Base-by-base conservation (phyloP, 2,329 filamentous ascomycete genomes). In the Colletotrichum camelliae region DNA sequence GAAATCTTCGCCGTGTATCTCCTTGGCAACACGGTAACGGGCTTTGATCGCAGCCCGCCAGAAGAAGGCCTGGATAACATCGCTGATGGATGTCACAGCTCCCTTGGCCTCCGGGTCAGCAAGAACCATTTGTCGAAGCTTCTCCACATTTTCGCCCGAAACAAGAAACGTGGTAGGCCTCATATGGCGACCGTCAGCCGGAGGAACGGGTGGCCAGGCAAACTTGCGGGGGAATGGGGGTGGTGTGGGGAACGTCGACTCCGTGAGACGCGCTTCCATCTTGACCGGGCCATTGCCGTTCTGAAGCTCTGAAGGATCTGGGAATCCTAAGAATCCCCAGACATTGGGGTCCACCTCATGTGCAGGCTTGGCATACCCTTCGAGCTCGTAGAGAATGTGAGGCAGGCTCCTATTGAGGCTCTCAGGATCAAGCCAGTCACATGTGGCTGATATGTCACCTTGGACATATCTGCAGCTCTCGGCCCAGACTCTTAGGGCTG, bases 1-100 rank as follows among this genome's bases (percentile, higher is more conserved):
- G 1, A 52, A 52, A 0, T 0, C 43, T 52, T 13, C 43, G 10
- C 43, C 12, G 0, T 52, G 43, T 0, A 21, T 52, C 10, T 52
- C 43, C 43, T 52, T 52, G 43, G 43, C 43, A 52, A 52, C 43
- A 0, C 43, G 43, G 43, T 52, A 52, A 1, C 43, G 43, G 1
- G 43, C 43, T 7, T 1, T 52, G 0, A 52, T 52, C 0, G 43
- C 43, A 52, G 43, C 43, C n/a, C n/a, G 43, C 43, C 43, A 52
- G 43, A 52, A 52, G n/a, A 52, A 52, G 10, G 43, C 43, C n/a
- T 52, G 43, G n/a, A 52, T 52, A 52, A 52, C 43, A 10, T 52
- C 43, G 43, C 43, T 21, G 12, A 52, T 13, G n/a, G 43, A 52
- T 52, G 43, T 52, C 43, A 52, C 43, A 52, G 43, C 43, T 0